Evolutionary conservation across 257 asterid genomes (phyloP), one percentile per base, ranked within the genome.

Genomic region (Marsdenia floribunda): DNA sequence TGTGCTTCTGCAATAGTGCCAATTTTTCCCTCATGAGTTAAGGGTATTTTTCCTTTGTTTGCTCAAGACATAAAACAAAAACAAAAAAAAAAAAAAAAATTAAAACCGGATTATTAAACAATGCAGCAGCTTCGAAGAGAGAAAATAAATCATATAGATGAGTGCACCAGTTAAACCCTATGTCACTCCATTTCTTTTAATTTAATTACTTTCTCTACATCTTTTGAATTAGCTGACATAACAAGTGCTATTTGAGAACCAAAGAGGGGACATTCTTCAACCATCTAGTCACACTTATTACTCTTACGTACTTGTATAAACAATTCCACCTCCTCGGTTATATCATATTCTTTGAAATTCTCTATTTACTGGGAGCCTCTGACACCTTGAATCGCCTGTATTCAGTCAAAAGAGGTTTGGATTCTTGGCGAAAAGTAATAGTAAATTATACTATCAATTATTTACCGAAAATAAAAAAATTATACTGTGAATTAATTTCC

Each of bases 1-100:
- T 88, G 97, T 88, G 97, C 91, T 71, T 79, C 53, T 73, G 77
- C 65, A 71, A 78, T 46, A 58, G 18, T 60, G 76, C 80, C 79
- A 77, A 81, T 74, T 64, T 55, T 77, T 78, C 75, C 73, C 80
- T 76, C 83, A 68, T 80, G 72, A 35, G 72, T 75, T 77, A 50
- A 79, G 61, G 81, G 71, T 70, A 72, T 58, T 73, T 60, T 81
- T 57, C 59, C 70, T 77, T 53, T 26, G 78, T 50, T 52, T 63
- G 74, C 75, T 72, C 47, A 75, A 73, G 68, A 76, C 38, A 35
- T 40, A 35, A 66, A 7, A 7, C 46, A 42, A 42, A 42, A 42
- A 42, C 4, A 7, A 42, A 42, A 5, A 42, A 42, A 5, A 42
- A 42, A 42, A 6, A 24, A 52, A 15, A 52, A 24, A 3, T 64